Evolutionary conservation across 2,329 filamentous ascomycete genomes (phyloP), one percentile per base, ranked within the genome.

Genomic region (Aspergillus quadricinctus): DNA sequence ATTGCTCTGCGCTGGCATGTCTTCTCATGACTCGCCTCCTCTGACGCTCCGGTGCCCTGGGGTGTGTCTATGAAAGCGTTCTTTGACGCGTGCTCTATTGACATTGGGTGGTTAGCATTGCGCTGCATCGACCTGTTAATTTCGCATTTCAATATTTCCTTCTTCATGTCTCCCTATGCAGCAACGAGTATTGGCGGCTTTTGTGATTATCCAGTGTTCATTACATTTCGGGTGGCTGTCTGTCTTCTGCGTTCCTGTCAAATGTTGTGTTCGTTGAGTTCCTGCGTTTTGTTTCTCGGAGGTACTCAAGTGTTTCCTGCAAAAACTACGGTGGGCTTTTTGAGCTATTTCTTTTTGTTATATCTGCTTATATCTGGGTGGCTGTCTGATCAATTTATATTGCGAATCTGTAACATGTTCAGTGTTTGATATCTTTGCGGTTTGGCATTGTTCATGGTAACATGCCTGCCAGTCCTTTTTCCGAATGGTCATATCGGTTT

Each of bases 381-480:
- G 72, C 69, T 74, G 72, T 74, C 67, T 75, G 72, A 73, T 74
- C 67, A 73, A 61, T 58, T 57, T 49, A 55, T 54, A 29, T 50
- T 48, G 37, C n/a, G 11, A 55, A 19, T 41, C 27, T 48, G 31
- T 54, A 41, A 29, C 17, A 53, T 49, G 48, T 45, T 27, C 48
- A 54, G 49, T 55, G 37, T 48, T 55, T 53, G 29, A 45, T 59
- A 50, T 21, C 40, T 40, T 7, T 25, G 43, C 27, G 19, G 46
- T 52, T 19, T 43, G 52, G 57, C 52, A 55, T 57, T 56, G 53
- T 58, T 56, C 58, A 57, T 56, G 54, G 31, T 46, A 46, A n/a
- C 11, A 2, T 23, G 21, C 11, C 5, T 25, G 11, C 43, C 43
- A 46, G 21, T 46, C 43, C 6, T 14, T 46, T 46, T 14, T 23